Evolutionary conservation across 768 basidiomycete species (phyloP), one percentile per base, ranked within the genome.

Genomic region (Holtermanniella nyarrowii): DNA sequence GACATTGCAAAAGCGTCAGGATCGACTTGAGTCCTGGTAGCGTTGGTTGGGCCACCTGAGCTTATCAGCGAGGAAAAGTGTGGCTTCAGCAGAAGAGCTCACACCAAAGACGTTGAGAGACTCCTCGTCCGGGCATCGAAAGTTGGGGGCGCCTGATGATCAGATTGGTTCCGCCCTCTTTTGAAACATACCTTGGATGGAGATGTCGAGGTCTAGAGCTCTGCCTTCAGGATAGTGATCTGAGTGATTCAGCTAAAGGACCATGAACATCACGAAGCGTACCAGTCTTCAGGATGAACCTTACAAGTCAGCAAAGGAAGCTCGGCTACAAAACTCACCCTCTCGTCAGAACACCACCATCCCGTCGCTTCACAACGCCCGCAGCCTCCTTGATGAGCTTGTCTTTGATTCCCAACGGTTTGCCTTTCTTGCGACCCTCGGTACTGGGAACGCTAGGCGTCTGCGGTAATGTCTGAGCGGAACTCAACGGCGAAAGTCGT

Each of bases 221-320:
- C 90, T 80, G 43, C 65, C 57, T 10, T 69, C 67, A 1, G 69
- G 62, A 41, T 73, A 70, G 24, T 72, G 72, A 48, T 72, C 70
- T 53, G 20, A 23, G 11, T 37, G 39, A 40, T 46, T 31, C 53
- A 44, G 49, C 47, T 58, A 46, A 5, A 54, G 84, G 84, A 26
- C 85, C 84, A 71, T 87, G 84, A 68, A 18, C 26, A 13, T 14
- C 27, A 18, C 10, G 18, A 18, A 22, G 20, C 68, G 84, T 77
- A 73, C 95, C 91, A 16, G 89, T 91, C 76, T 97, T 99, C 61
- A 99, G 74, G 50, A 99, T 91, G 69, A 90, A 88, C 0, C 89
- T 69, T 31, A 39, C 3, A 37, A 44, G 18, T 49, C 40, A 56
- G 47, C 42, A n/a, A 49, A n/a, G 23, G 47, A 39, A 22, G 43